Percentiles rank a stretch among this genome's conserved stretches.
Evolutionary conservation across 2,329 filamentous ascomycete genomes (phyloP).

Genomic region (Colletotrichum cordylinicola): DNA sequence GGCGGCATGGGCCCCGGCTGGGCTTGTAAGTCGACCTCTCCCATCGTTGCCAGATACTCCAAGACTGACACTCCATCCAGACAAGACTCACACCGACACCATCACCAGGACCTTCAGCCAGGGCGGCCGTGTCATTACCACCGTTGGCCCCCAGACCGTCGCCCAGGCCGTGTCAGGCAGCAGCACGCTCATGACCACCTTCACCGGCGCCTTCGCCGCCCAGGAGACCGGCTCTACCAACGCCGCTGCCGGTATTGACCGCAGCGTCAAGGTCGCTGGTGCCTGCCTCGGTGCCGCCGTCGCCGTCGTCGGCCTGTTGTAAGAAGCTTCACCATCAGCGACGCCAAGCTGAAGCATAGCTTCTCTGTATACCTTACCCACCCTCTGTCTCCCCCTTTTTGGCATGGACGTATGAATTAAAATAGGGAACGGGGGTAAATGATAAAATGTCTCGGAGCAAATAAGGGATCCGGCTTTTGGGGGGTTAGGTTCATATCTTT

Average conservation of each 20-base stretch:
- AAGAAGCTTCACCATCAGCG: neutral
- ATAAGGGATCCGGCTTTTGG: neutral
- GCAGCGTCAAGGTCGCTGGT: slow-evolving; percentile 21
- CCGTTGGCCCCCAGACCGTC: slow-evolving; percentile 5
- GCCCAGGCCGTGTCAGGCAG: slow-evolving; percentile 25
- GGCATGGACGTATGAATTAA: neutral
- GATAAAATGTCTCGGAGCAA: neutral
- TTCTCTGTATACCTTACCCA: slow-evolving; percentile 2
- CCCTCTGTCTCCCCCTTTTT: neutral
- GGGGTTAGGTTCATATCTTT: neutral
- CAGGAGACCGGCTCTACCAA: slow-evolving; percentile 16
- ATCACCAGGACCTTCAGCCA: slow-evolving; percentile 19
- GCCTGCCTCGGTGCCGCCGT: slow-evolving; percentile 24
- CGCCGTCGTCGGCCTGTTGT: slow-evolving; percentile 25
- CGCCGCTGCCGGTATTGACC: neutral
- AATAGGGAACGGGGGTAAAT: neutral
- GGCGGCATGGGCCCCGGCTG: slow-evolving; percentile 25
- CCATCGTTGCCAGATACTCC: neutral
- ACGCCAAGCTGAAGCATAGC: neutral
- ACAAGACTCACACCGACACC: slow-evolving; percentile 27
- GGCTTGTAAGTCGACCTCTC: neutral
- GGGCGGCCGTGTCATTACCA: neutral
- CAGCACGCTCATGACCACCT: slow-evolving; percentile 24
- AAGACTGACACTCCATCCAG: neutral
- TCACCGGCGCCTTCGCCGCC: slow-evolving; percentile 14